Percentiles rank a stretch among this genome's conserved stretches.
Conservation (phyloP, 345 rosid genomes). For the Populus euphratica region DNA sequence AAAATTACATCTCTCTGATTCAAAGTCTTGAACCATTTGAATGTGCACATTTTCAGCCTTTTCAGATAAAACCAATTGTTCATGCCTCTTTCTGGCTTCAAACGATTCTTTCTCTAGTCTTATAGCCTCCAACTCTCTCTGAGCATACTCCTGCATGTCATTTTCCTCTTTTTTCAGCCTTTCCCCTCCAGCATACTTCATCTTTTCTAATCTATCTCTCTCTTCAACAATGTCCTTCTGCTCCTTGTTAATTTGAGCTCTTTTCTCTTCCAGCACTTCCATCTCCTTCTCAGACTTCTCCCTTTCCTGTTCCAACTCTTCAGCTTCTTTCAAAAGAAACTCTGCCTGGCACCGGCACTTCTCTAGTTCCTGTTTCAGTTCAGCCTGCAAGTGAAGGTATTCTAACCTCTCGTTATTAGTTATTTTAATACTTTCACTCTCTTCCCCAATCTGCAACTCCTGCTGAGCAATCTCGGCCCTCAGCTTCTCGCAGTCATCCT, state of each 20-base stretch:
- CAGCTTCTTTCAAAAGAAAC: conserved; percentile 54
- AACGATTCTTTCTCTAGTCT: conserved; percentile 63
- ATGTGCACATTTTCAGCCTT: conserved; percentile 46
- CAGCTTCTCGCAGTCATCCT: conserved; percentile 62
- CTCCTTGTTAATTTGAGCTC: conserved; percentile 40
- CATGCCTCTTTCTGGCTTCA: conserved; percentile 59
- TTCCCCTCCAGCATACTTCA: conserved; percentile 43
- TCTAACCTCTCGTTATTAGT: conserved; percentile 65
- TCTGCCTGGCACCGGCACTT: conserved; percentile 51
- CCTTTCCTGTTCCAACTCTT: conserved; percentile 65
- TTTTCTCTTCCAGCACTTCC: conserved; percentile 71
- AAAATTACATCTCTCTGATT: conserved; percentile 42
- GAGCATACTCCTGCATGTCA: conserved; percentile 39
- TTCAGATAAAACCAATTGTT: conserved; percentile 49
- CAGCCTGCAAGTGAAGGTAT: conserved; percentile 53
- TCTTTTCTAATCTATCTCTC: conserved; percentile 42
- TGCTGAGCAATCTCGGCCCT: conserved; percentile 54
- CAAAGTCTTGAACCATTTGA: conserved; percentile 56
- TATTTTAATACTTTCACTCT: conserved; percentile 49
- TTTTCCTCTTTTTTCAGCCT: conserved; percentile 57
- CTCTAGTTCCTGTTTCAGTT: conserved; percentile 60
- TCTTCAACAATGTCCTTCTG: conserved; percentile 43
- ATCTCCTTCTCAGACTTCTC: conserved; percentile 77
- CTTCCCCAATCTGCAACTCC: conserved; percentile 53
- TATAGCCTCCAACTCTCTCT: conserved; percentile 51